Conservation (phyloP, 192 early-diverging fungal species). For the Jimgerdemannia lactiflua region DNA sequence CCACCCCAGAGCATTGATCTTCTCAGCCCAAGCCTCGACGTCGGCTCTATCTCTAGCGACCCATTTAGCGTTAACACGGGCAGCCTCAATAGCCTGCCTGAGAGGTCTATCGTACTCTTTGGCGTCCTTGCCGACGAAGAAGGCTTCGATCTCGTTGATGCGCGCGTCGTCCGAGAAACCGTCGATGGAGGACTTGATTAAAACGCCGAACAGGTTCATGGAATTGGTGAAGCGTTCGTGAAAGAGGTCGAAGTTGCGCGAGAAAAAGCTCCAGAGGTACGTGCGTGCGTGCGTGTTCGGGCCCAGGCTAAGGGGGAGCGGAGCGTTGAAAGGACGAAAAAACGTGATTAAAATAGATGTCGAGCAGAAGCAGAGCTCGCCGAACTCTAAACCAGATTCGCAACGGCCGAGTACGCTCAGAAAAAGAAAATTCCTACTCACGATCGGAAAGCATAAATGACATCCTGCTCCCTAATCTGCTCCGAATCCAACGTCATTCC, state of each 20-base stretch:
- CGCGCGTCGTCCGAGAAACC: conserved; percentile 48
- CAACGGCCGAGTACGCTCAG: neutral
- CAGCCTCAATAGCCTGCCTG: conserved; percentile 70
- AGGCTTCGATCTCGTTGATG: conserved; percentile 59
- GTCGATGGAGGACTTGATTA: conserved; percentile 41
- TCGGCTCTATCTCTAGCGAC: conserved; percentile 52
- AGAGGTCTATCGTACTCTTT: conserved; percentile 63
- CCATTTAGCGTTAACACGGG: conserved; percentile 60
- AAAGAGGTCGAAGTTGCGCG: conserved; percentile 56
- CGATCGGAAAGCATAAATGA: conserved; percentile 47
- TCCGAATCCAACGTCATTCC: conserved; percentile 58
- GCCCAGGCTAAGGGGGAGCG: conserved; percentile 42
- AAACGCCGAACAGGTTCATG: conserved; percentile 40
- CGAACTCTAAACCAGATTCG: no score
- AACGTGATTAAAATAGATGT: neutral
- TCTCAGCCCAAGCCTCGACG: conserved; percentile 40
- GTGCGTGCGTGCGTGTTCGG: conserved; percentile 53
- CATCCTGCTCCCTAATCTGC: conserved; percentile 71
- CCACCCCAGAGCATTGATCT: neutral
- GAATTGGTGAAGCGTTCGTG: conserved; percentile 50
- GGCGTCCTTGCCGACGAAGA: conserved; percentile 62
- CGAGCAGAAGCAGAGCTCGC: neutral
- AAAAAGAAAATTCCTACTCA: conserved; percentile 14
- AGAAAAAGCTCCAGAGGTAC: conserved; percentile 66
- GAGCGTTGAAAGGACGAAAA: neutral